A percentile compares a stretch with the other conserved stretches of the same genome.
These are phyloP conservation scores for Aspergillus caelatus DNA, from an alignment of 2,329 filamentous ascomycete genomes.

Conservation along the genomic window DNA sequence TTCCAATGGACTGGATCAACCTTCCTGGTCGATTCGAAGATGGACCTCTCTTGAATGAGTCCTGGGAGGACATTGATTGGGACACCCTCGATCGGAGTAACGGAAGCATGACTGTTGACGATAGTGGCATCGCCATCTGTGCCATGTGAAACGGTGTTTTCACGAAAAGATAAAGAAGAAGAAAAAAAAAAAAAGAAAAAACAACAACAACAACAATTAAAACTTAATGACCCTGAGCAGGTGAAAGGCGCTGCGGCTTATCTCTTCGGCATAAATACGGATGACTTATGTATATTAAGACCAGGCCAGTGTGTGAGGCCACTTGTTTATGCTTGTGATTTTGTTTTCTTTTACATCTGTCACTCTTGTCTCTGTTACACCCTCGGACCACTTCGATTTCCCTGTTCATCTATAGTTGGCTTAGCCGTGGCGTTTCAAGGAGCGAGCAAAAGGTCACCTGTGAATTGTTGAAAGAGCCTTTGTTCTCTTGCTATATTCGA, in stretches of 20 bases:
- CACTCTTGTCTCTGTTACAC: neutral
- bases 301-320: slow-evolving; percentile 7
- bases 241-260: slow-evolving; percentile 16
- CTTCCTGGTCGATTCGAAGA: slow-evolving; percentile 30
- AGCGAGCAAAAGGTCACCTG: slow-evolving; percentile 5
- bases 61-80: slow-evolving; percentile 43
- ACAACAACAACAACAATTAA: neutral
- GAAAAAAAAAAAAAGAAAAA: neutral
- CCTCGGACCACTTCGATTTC: slow-evolving; percentile 1
- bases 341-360: slow-evolving; percentile 1
- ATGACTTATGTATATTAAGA: slow-evolving; percentile 24
- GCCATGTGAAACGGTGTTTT: slow-evolving; percentile 27
- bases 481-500: neutral
- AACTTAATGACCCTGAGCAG: slow-evolving; percentile 13
- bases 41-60: slow-evolving; percentile 28
- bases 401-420: slow-evolving; percentile 11
- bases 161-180: neutral
- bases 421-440: slow-evolving; percentile 16
- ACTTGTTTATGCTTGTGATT: slow-evolving; percentile 12
- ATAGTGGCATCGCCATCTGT: slow-evolving; percentile 30
- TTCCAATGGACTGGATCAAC: slow-evolving; percentile 38
- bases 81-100: slow-evolving; percentile 39
- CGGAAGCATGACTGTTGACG: slow-evolving; percentile 28
- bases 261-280: slow-evolving; percentile 22
- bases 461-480: neutral